Evolutionary conservation across 176 grass and related monocot genomes (phyloP), one percentile per base, ranked within the genome.

Genomic region (Musa itinerans): DNA sequence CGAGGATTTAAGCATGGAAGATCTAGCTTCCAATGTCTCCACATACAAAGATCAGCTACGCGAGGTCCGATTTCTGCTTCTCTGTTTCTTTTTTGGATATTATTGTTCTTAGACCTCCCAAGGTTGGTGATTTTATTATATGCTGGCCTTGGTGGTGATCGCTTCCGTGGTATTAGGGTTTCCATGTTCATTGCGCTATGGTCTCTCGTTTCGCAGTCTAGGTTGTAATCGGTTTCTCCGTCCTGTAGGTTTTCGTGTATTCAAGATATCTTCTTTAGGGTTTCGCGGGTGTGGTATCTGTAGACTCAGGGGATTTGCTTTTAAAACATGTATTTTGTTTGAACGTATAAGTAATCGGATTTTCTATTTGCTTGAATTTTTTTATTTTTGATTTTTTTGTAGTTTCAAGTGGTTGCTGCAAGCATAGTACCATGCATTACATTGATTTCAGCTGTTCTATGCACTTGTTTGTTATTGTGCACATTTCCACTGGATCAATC

Each of bases 1-100:
- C 68, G 87, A 99, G 61, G 96, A 99, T 74, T 83, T 99, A 49
- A 94, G 91, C 77, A 88, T 92, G 24, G 91, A 95, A 52, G 96
- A 95, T 74, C 96, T 99, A 76, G 89, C 88, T 20, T 89, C 91
- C 75, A 99, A 95, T 54, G 89, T 99, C 25, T 86, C 91, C 67
- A 95, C 90, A 15, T 95, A 99, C 80, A 89, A 86, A 71, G 96
- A 95, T 50, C 91, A 99, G 86, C 96, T 95, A 69, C 84, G 69
- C 53, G 86, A 99, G 91, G 91, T 95, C 73, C 80, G 10, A 20
- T 73, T 54, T 65, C 24, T 10, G 6, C 29, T 74, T 52, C 16
- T 43, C 19, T 62, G 8, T 61, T 53, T 24, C 34, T 34, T 23
- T 53, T 52, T 58, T 68, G 54, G 24, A 52, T 51, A 53, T 84